phyloP scores from a whole-genome alignment of 768 basidiomycete genomes.

The Hebeloma cylindrosporum region DNA sequence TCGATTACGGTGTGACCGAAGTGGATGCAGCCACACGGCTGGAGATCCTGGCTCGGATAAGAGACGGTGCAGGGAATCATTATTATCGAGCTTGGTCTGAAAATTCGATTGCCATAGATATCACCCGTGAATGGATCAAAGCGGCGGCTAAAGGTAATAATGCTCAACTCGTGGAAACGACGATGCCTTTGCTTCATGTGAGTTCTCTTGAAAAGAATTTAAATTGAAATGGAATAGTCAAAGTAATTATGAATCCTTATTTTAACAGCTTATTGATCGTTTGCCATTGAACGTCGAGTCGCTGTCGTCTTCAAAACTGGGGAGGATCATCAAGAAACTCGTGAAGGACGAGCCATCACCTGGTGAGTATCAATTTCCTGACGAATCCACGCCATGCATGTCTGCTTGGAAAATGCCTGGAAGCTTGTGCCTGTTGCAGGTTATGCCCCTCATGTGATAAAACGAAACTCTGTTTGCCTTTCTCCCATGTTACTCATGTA shows the following conservation, averaged over 20 bases:
- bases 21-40: constrained; percentile 65
- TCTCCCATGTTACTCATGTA: constrained; percentile 17
- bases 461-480: constrained; percentile 7
- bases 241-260: constrained; percentile 4
- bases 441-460: constrained; percentile 19
- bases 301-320: constrained; percentile 71
- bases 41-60: constrained; percentile 77
- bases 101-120: constrained; percentile 70
- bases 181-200: constrained; percentile 87
- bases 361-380: constrained; percentile 59
- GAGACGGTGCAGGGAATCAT: constrained; percentile 82
- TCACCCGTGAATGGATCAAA: constrained; percentile 82
- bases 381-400: constrained; percentile 4
- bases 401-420: constrained; percentile 1
- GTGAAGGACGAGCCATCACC: constrained; percentile 72
- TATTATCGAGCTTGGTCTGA: constrained; percentile 88
- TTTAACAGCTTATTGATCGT: constrained; percentile 74
- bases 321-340: constrained; percentile 76
- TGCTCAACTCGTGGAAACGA: constrained; percentile 66
- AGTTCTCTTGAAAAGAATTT: constrained; percentile 33
- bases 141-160: constrained; percentile 58
- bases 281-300: constrained; percentile 72
- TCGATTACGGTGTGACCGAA: constrained; percentile 59
- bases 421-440: constrained; percentile 10
- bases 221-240: constrained; percentile 9